Conservation (phyloP, 208 protist species). For the Crithidia sp. region DNA sequence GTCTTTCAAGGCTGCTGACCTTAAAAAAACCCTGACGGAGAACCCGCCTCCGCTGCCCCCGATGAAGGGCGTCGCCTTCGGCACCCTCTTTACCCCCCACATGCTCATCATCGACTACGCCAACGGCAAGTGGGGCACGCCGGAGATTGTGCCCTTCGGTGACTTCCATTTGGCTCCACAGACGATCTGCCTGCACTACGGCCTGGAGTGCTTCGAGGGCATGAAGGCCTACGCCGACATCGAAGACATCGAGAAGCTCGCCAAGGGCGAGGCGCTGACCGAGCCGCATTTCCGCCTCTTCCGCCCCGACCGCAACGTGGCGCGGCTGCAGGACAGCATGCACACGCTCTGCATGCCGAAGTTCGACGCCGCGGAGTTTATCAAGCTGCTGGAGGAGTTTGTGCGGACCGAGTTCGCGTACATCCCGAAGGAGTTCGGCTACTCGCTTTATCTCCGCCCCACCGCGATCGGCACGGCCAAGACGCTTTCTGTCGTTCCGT, state of each 20-base stretch:
- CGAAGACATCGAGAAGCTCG: conserved; percentile 55
- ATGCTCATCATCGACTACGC: conserved; percentile 94
- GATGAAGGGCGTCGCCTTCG: conserved; percentile 88
- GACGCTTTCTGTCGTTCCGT: conserved; percentile 65
- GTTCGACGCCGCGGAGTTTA: conserved; percentile 90
- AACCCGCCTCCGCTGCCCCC: conserved; percentile 61
- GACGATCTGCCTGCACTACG: conserved; percentile 95
- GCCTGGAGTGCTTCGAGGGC: conserved; percentile 95
- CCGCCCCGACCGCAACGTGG: conserved; percentile 96
- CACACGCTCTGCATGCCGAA: conserved; percentile 93
- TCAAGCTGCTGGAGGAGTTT: conserved; percentile 93
- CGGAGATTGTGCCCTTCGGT: conserved; percentile 64
- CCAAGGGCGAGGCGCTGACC: conserved; percentile 38
- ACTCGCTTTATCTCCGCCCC: conserved; percentile 98
- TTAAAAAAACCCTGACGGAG: conserved; percentile 33
- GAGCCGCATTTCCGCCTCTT: conserved; percentile 91
- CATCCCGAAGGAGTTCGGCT: conserved; percentile 92
- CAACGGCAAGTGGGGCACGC: conserved; percentile 88
- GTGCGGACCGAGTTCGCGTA: conserved; percentile 94
- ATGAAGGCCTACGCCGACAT: conserved; percentile 97
- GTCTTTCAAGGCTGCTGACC: conserved; percentile 13
- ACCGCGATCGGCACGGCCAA: conserved; percentile 93
- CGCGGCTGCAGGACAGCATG: conserved; percentile 87
- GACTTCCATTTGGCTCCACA: conserved; percentile 91
- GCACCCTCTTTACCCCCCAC: conserved; percentile 95